Conservation (phyloP, 2,329 filamentous ascomycete genomes). For the Colletotrichum simmondsii region DNA sequence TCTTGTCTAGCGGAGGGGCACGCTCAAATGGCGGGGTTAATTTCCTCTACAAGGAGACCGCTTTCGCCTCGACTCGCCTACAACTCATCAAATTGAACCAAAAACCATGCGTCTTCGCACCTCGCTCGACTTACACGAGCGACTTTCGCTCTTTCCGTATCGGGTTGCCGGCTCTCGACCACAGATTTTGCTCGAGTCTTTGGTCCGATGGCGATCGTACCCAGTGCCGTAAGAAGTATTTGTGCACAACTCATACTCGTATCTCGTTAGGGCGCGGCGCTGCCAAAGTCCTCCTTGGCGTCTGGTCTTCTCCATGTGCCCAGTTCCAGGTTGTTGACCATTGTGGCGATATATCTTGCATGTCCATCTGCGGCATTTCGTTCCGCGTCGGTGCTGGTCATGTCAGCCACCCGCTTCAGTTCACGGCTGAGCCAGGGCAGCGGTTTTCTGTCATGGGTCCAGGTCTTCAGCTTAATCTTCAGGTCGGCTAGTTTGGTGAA, state of each 20-base stretch:
- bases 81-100: no score
- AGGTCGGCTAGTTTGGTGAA: not conserved
- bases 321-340: constrained; percentile 72
- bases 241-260: not conserved
- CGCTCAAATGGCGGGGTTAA: not conserved
- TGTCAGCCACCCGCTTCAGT: constrained; percentile 10
- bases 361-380: not conserved
- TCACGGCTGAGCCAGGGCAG: not conserved
- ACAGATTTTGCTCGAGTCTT: not conserved
- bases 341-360: not conserved
- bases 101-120: not conserved
- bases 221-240: not conserved
- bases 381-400: no score
- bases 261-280: constrained; percentile 37
- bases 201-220: not conserved
- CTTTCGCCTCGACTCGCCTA: not conserved
- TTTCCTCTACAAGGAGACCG: not conserved
- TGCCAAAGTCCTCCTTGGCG: constrained; percentile 77
- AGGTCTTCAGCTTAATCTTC: not conserved
- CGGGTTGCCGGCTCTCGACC: not conserved
- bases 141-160: not conserved
- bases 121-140: not conserved
- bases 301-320: constrained; percentile 78
- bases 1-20: not conserved
- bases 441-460: not conserved